Conservation (phyloP, 1,284 basidiomycete species). For the Ustilago nuda region DNA sequence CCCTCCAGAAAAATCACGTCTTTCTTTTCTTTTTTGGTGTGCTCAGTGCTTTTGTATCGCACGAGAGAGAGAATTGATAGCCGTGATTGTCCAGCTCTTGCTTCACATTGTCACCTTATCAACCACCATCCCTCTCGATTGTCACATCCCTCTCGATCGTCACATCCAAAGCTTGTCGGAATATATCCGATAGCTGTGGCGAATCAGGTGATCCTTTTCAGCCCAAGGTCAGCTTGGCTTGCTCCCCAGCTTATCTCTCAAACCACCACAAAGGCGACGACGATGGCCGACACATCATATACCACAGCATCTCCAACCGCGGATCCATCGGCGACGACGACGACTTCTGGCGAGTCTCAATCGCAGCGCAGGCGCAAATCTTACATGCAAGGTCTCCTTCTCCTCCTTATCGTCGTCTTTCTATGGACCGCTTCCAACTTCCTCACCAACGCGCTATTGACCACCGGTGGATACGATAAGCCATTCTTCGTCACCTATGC, state of each 20-base stretch:
- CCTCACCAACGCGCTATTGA: constrained; percentile 64
- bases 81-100: not conserved
- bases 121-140: not conserved
- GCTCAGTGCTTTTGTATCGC: not conserved
- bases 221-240: not conserved
- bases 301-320: not conserved
- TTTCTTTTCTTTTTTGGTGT: constrained; percentile 4
- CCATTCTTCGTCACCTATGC: constrained; percentile 78
- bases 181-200: constrained; percentile 8
- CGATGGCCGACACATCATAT: constrained; percentile 26
- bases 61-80: constrained; percentile 10
- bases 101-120: not conserved
- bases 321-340: not conserved
- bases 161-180: constrained; percentile 12
- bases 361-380: constrained; percentile 36
- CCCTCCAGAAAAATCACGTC: constrained; percentile 1
- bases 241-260: not conserved
- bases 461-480: constrained; percentile 66
- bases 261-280: not conserved
- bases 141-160: not conserved
- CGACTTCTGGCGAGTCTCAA: constrained; percentile 8
- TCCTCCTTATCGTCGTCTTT: constrained; percentile 82
- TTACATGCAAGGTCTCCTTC: constrained; percentile 78
- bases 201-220: not conserved
- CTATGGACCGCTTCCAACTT: constrained; percentile 77